phyloP scores from a whole-genome alignment of 148 eudicot genomes.

The Amaranthus cruentus region DNA sequence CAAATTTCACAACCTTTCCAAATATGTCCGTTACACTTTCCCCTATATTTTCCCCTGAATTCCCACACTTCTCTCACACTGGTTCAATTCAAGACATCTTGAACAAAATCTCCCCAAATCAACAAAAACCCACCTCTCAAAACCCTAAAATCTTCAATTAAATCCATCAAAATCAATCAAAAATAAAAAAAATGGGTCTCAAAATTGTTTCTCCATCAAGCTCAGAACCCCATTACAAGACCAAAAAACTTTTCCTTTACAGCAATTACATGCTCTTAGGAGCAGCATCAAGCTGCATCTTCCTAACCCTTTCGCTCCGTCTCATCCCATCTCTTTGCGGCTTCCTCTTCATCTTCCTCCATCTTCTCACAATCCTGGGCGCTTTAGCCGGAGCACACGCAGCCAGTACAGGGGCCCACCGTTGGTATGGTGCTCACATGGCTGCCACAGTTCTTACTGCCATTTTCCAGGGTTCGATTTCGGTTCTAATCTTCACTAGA shows the following conservation, averaged over 20 bases:
- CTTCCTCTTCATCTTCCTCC: constrained; percentile 56
- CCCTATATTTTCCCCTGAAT: constrained; percentile 16
- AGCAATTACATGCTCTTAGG: constrained; percentile 53
- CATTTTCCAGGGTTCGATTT: constrained; percentile 57
- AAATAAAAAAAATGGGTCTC: constrained; percentile 23
- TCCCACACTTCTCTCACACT: not conserved
- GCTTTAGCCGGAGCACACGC: constrained; percentile 53
- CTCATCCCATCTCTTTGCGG: constrained; percentile 52
- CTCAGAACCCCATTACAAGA: constrained; percentile 35
- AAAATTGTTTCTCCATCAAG: constrained; percentile 20
- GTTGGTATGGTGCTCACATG: constrained; percentile 61
- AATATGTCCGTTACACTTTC: constrained; percentile 29
- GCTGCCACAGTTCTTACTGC: constrained; percentile 51
- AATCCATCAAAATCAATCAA: not conserved
- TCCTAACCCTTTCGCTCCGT: constrained; percentile 63
- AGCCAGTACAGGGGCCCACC: constrained; percentile 27
- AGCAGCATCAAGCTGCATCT: constrained; percentile 56
- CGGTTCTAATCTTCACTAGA: constrained; percentile 44
- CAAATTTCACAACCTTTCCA: constrained; percentile 20
- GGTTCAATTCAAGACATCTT: constrained; percentile 15
- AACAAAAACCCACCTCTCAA: not conserved
- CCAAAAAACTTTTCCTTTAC: constrained; percentile 43
- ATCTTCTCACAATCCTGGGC: constrained; percentile 47
- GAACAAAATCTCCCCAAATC: not conserved
- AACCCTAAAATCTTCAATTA: not conserved